Evolutionary conservation across 1,284 basidiomycete species (phyloP), one percentile per base, ranked within the genome.

Genomic region (Cryptococcus sp.): DNA sequence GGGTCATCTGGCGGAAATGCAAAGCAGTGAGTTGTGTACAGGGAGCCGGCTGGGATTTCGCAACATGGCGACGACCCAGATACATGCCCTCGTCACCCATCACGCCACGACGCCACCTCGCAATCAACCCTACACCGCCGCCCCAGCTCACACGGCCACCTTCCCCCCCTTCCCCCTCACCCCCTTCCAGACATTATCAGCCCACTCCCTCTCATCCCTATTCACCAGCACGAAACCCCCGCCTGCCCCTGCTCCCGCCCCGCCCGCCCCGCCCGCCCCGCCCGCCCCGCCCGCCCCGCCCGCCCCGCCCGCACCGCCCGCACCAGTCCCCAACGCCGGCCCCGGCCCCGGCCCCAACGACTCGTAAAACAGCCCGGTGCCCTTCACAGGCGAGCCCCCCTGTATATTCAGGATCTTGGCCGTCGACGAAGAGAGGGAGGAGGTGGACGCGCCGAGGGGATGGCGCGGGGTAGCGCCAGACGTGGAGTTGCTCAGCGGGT

Each of bases 181-280:
- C 16, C 70, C 69, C 59, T 73, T 73, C 64, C 72, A 67, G 20
- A 75, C 67, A 55, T 72, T 73, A 55, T 77, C 72, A 11, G 70
- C 64, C 72, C 71, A 73, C 61, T 74, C 71, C 54, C 65, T 65
- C 62, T 77, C 71, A 48, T 70, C 69, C 49, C 70, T 67, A 52
- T 74, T 68, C 1, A 73, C 63, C 54, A 71, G 46, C 12, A 70
- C 67, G 46, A 72, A 72, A 23, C 67, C 67, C 12, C 58, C 68
- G 12, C 44, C 53, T 16, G 55, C 52, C 11, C 50, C 59, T 23
- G 45, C 45, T 9, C n/a, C n/a, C n/a, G n/a, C n/a, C n/a, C n/a
- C n/a, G n/a, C n/a, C n/a, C n/a, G n/a, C n/a, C n/a, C n/a, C n/a
- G n/a, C n/a, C n/a, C n/a, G n/a, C n/a, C n/a, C n/a, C n/a, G n/a